These are phyloP conservation scores for Coprinellus micaceus DNA, from an alignment of 768 basidiomycete species.

Conservation along the genomic window DNA sequence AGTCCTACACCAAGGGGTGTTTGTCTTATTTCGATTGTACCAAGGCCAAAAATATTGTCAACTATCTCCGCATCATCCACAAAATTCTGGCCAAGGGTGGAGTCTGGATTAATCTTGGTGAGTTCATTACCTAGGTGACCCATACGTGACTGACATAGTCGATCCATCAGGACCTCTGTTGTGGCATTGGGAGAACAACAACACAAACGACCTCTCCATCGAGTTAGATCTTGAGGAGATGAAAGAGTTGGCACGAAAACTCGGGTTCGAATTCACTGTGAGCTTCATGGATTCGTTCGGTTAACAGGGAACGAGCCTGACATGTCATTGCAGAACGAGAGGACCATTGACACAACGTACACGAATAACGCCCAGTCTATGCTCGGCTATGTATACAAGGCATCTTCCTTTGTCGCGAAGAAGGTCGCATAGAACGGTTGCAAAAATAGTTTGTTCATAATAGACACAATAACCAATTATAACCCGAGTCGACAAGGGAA, in stretches of 20 bases:
- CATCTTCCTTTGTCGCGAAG: conserved; percentile 80
- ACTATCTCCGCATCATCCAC: conserved; percentile 86
- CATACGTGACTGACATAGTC: too few species aligned
- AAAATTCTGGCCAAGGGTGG: conserved; percentile 80
- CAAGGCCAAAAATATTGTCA: conserved; percentile 88
- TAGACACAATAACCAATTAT: too few species aligned
- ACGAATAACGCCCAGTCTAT: conserved; percentile 78
- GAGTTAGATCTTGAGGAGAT: conserved; percentile 91
- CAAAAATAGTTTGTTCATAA: too few species aligned
- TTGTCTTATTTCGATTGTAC: background rate
- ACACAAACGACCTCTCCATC: conserved; percentile 72
- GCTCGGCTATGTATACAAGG: conserved; percentile 81
- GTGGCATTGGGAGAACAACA: conserved; percentile 98
- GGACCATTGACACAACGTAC: conserved; percentile 78
- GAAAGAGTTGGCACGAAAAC: conserved; percentile 61
- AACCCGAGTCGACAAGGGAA: too few species aligned
- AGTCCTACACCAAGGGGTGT: background rate
- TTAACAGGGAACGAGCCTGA: background rate
- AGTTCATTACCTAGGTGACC: too few species aligned
- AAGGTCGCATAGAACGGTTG: conserved; percentile 28
- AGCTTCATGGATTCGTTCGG: background rate
- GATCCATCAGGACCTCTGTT: conserved; percentile 58
- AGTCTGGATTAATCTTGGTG: conserved; percentile 88
- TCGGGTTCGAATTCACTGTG: conserved; percentile 57
- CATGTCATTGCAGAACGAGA: conserved; percentile 59